phyloP scores from a whole-genome alignment of 2,329 filamentous ascomycete species.

The Penicillium olsonii region DNA sequence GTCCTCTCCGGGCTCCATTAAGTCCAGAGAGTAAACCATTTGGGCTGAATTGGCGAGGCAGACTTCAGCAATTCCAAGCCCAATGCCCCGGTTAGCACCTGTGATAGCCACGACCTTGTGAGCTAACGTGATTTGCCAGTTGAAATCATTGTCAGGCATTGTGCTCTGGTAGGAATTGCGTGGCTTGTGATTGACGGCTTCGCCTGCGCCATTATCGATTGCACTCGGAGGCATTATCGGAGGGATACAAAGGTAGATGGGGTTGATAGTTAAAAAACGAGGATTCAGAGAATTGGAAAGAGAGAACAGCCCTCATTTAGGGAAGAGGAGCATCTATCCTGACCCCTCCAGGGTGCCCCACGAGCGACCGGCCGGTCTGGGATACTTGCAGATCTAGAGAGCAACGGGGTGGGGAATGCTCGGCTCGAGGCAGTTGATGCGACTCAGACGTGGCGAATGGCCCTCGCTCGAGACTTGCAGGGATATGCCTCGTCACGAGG shows the following conservation, averaged over 20 bases:
- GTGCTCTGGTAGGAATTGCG: conserved; percentile 38
- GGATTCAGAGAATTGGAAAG: too few species aligned
- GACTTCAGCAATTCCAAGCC: conserved; percentile 51
- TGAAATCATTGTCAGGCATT: conserved; percentile 43
- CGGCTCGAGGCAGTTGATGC: not conserved
- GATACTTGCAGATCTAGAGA: not conserved
- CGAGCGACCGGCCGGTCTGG: not conserved
- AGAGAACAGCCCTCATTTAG: too few species aligned
- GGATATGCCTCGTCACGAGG: not conserved
- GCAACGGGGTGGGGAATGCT: not conserved
- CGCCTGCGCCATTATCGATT: not conserved
- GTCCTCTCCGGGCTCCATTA: conserved; percentile 37
- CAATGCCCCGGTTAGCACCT: conserved; percentile 35
- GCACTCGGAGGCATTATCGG: not conserved
- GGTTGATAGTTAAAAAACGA: too few species aligned
- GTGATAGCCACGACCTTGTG: conserved; percentile 42
- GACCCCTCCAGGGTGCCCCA: not conserved
- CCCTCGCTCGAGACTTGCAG: too few species aligned
- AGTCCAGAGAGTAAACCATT: conserved; percentile 45
- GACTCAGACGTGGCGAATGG: too few species aligned
- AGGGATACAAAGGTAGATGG: not conserved
- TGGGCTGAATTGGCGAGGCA: conserved; percentile 49
- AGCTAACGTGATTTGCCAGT: conserved; percentile 49
- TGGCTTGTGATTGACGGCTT: conserved; percentile 27
- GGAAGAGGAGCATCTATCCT: too few species aligned